A percentile compares a stretch with the other conserved stretches of the same genome.
These are phyloP conservation scores for Eucalyptus regnans DNA, from an alignment of 345 rosid genomes.

Conservation along the genomic window DNA sequence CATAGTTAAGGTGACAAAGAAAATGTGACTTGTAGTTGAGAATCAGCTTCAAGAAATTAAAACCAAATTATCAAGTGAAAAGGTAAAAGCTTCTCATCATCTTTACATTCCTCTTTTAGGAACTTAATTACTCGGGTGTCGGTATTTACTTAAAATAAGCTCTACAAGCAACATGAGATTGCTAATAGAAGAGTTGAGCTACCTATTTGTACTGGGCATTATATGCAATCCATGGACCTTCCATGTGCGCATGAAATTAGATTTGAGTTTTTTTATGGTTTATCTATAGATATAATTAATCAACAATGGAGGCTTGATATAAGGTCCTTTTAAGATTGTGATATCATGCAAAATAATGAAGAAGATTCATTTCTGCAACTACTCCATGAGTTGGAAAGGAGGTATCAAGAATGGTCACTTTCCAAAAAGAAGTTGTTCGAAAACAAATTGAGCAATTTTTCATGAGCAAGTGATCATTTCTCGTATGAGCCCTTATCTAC, in stretches of 20 bases:
- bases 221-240: not conserved
- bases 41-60: no score
- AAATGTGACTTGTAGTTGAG: not conserved
- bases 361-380: not conserved
- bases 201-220: not conserved
- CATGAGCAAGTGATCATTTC: not conserved
- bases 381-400: not conserved
- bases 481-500: not conserved
- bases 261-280: rapidly evolving
- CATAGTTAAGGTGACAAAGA: no score
- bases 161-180: not conserved
- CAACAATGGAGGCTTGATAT: not conserved
- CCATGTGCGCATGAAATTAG: no score
- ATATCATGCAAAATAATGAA: not conserved
- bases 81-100: not conserved
- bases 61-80: not conserved
- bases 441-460: not conserved
- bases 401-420: not conserved
- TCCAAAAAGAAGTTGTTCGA: not conserved
- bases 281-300: not conserved
- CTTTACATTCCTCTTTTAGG: not conserved
- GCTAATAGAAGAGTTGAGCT: not conserved
- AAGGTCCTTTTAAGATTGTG: not conserved
- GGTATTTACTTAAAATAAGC: not conserved
- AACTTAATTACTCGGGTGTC: not conserved